Evolutionary conservation across 2,329 filamentous ascomycete genomes (phyloP), one percentile per base, ranked within the genome.

Genomic region (Fusarium heterosporum): DNA sequence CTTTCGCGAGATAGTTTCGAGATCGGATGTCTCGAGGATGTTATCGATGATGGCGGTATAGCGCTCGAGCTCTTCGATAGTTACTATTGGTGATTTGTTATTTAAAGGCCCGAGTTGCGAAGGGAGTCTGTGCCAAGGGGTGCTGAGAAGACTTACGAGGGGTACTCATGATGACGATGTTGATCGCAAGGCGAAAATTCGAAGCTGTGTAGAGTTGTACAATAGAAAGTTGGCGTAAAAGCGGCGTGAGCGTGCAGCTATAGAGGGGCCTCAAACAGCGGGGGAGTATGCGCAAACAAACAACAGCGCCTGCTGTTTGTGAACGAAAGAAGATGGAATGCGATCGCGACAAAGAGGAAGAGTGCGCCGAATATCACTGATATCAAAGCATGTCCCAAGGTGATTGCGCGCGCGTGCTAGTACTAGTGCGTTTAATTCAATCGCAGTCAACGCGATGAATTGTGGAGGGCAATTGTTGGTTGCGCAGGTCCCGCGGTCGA

Each of bases 1-100:
- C 75, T 89, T 89, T 62, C 86, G 83, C 28, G 87, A 87, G 51
- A 89, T 85, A n/a, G 87, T 89, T 68, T 85, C 81, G 39, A 89
- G 83, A 67, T 89, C 85, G 55, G 85, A 84, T 12, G 81, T 84
- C 26, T 80, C 80, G 22, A 89, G 82, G 64, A 89, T 89, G 39
- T 76, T 80, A 72, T 89, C 87, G 74, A 89, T 88, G 70, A 89
- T 83, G 54, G 79, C 77, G 52, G 84, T 88, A 75, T 87, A 89
- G 67, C 81, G 79, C 55, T 74, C 65, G 68, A 79, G 79, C 72
- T 88, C 86, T 51, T 84, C 81, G 52, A 78, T 52, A 39, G 80
- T 80, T 66, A 88, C 85, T 88, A 64, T 39, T 26, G n/a, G 25
- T 26, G 17, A 40, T 28, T 48, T 58, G 59, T 58, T 58, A 60